Evolutionary conservation across 179 eudicot species (phyloP), one percentile per base, ranked within the genome.

Genomic region (Spergularia azorica): DNA sequence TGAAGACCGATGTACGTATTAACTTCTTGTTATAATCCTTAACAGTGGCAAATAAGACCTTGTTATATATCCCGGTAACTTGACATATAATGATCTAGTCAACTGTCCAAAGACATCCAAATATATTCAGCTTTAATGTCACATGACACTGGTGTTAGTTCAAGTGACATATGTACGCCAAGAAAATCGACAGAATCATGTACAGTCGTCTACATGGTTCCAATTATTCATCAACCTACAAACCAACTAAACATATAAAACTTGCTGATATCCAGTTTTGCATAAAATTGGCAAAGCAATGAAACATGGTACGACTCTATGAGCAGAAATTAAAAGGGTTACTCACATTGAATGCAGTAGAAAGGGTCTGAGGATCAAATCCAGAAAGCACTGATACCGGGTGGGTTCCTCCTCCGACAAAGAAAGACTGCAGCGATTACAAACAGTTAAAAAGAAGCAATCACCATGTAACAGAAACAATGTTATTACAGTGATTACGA

Each of bases 291-390:
- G 7, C 12, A 41, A 62, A 62, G 0, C 15, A 46, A 1, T 43
- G 43, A 6, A 38, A 38, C 20, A 65, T 38, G 12, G 48, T 43
- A 43, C 48, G 8, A 6, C 48, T 4, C 54, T 1, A 3, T 13
- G 6, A 67, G 52, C 3, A 57, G 13, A 36, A 11, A 15, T 14
- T 0, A 18, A 11, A 8, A 58, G 5, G 4, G 58, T 10, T 32
- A 46, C 90, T 85, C 62, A 92, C 97, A 63, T 92, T 92, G 43
- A 92, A 79, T 10, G 97, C 97, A 0, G 92, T 84, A 3, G 95
- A 80, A n/a, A 92, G 77, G 3, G 93, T 91, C 26, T 68, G 55
- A 54, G 74, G 80, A 62, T 87, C 94, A 65, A 92, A 92, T n/a
- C 97, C 97, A 57, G 92, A 80, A 62, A 92, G 92, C 2, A 91